Evolutionary conservation across 768 basidiomycete genomes (phyloP).

Genomic region (Lactarius vividus): DNA sequence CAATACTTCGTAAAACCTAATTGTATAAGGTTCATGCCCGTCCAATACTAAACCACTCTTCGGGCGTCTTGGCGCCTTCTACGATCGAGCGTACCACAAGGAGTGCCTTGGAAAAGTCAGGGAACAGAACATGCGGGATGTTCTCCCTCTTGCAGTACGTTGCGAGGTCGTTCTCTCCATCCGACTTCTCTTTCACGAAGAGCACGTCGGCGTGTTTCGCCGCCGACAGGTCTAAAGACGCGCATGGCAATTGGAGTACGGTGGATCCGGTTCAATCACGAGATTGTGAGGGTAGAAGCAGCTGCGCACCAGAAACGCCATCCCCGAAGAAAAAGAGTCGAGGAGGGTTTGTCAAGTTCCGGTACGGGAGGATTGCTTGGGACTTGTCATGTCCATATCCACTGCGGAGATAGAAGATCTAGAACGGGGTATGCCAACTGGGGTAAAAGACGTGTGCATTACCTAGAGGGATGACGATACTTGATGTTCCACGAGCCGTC

Average conservation of each 20-base stretch:
- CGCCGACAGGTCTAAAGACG: constrained; percentile 75
- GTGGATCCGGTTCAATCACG: not conserved
- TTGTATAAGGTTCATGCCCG: constrained; percentile 12
- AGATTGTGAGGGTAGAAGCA: not conserved
- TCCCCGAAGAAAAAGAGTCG: constrained; percentile 96
- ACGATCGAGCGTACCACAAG: constrained; percentile 66
- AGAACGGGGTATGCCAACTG: not conserved
- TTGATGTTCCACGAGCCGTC: constrained; percentile 78
- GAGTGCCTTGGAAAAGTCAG: constrained; percentile 63
- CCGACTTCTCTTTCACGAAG: constrained; percentile 83
- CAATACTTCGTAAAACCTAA: not conserved
- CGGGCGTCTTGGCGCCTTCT: constrained; percentile 58
- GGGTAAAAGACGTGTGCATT: constrained; percentile 23
- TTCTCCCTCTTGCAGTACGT: constrained; percentile 75
- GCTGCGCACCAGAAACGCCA: constrained; percentile 80
- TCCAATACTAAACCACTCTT: constrained; percentile 43
- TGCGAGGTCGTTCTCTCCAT: constrained; percentile 83
- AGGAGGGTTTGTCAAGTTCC: constrained; percentile 65
- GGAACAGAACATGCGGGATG: constrained; percentile 78
- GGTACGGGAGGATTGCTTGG: constrained; percentile 89
- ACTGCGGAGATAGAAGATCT: constrained; percentile 38
- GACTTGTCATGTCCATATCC: constrained; percentile 96
- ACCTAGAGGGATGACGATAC: constrained; percentile 89
- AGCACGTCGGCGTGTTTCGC: constrained; percentile 89
- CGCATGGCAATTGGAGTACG: not conserved